Percentiles rank a stretch among this genome's conserved stretches.
These are phyloP conservation scores for Cetraspora pellucida DNA, from an alignment of 192 early-diverging fungal genomes.

Conservation along the genomic window DNA sequence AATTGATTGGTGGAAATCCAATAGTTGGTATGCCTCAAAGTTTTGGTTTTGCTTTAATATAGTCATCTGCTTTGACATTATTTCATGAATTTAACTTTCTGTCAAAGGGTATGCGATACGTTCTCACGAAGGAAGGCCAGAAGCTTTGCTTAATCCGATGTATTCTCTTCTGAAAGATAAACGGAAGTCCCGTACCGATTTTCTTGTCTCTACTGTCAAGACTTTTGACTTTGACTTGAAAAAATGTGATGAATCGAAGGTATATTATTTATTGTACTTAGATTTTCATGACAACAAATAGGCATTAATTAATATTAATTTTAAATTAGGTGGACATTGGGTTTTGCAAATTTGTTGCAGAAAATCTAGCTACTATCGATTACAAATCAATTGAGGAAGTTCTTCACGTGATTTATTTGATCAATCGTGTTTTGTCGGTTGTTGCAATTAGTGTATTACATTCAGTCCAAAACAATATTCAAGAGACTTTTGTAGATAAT, in stretches of 20 bases:
- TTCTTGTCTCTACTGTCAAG: conserved; percentile 68
- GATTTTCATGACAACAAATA: too few relatives aligned
- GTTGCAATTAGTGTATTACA: conserved; percentile 64
- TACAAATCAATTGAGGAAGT: conserved; percentile 85
- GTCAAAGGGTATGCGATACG: conserved; percentile 37
- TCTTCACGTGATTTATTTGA: conserved; percentile 70
- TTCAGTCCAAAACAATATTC: conserved; percentile 43
- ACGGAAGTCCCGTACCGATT: conserved; percentile 70
- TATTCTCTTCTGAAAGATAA: conserved; percentile 71
- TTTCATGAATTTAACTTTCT: background rate
- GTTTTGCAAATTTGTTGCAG: conserved; percentile 77
- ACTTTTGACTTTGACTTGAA: conserved; percentile 65
- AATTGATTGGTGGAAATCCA: conserved; percentile 37
- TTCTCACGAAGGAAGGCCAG: conserved; percentile 43
- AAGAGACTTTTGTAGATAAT: background rate
- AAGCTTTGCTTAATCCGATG: conserved; percentile 65
- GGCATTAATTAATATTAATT: background rate
- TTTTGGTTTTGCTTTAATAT: background rate
- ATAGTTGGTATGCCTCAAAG: conserved; percentile 49
- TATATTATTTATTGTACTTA: background rate
- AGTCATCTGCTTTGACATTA: background rate
- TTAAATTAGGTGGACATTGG: conserved; percentile 49
- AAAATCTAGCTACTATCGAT: conserved; percentile 79
- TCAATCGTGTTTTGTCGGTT: conserved; percentile 73
- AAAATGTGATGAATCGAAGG: background rate